A percentile compares a stretch with the other conserved stretches of the same genome.
These are phyloP conservation scores for Pseudomassariella vexata DNA, from an alignment of 2,329 filamentous ascomycete species.

Conservation along the genomic window DNA sequence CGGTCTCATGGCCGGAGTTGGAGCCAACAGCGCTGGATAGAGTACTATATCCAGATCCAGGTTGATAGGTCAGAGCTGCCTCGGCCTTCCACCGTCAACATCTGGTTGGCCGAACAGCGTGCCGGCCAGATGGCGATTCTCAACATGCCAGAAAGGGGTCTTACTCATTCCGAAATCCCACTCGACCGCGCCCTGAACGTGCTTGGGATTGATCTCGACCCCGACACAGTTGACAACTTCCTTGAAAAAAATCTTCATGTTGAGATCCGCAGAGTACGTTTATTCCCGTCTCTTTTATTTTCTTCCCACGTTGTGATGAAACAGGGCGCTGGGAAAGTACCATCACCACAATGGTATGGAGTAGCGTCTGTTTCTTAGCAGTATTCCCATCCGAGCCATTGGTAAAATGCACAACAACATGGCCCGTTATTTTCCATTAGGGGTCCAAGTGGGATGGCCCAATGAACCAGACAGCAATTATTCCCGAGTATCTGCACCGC, in stretches of 20 bases:
- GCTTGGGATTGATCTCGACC: neutral
- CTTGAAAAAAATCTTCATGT: slow-evolving; percentile 3
- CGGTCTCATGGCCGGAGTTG: neutral
- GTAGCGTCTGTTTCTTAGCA: too few relatives aligned
- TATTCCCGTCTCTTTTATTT: neutral
- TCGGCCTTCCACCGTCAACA: slow-evolving; percentile 29
- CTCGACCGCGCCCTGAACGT: slow-evolving; percentile 14
- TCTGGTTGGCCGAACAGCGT: slow-evolving; percentile 22
- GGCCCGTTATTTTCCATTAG: too few relatives aligned
- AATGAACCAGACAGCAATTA: too few relatives aligned
- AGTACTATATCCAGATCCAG: slow-evolving; percentile 30
- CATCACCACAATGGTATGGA: neutral
- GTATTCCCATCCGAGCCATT: too few relatives aligned
- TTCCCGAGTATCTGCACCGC: too few relatives aligned
- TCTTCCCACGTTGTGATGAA: too few relatives aligned
- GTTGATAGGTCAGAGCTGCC: slow-evolving; percentile 30
- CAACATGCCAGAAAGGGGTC: slow-evolving; percentile 28
- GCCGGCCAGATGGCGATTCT: slow-evolving; percentile 29
- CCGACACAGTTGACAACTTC: neutral
- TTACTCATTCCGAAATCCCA: slow-evolving; percentile 24
- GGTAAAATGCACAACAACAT: too few relatives aligned
- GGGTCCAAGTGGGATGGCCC: too few relatives aligned
- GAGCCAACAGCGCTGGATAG: neutral
- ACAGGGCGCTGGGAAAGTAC: neutral
- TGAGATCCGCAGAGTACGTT: slow-evolving; percentile 8